Evolutionary conservation across 2,329 filamentous ascomycete species (phyloP), one percentile per base, ranked within the genome.

Genomic region (Sclerotiophoma versabilis): DNA sequence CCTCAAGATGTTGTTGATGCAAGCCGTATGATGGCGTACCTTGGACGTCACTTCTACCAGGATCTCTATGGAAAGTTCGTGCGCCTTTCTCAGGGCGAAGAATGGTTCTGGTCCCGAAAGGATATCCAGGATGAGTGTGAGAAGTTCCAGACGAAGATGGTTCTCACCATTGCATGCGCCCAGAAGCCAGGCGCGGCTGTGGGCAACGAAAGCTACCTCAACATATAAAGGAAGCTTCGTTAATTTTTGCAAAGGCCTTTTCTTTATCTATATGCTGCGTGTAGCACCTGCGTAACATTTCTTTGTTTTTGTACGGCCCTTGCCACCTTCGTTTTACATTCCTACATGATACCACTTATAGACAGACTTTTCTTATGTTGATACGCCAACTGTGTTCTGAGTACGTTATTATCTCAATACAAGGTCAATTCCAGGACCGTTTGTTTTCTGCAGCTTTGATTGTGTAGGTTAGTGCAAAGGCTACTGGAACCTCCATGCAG

Each of bases 1-100:
- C 54, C 52, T 11, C 64, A 67, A 47, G 65, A 69, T 10, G 50
- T 49, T 3, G 27, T 61, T 2, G 66, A 69, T 26, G 54, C 62
- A 10, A 59, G 57, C 25, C 59, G 61, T 26, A 67, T 69, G 66
- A 68, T 69, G 63, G 61, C 62, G 3, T 62, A 65, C 22, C 49
- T 69, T 8, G 66, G 66, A 22, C 62, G 65, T 17, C 65, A 68
- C 30, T 65, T 69, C 38, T 68, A 68, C 30, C 63, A 66, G 26
- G 62, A 64, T 36, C 41, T 68, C 14, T 66, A 68, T 36, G 55
- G 60, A 47, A 63, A 49, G 17, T 63, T 65, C 10, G 46, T 69
- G 32, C 54, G 59, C 15, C 15, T 36, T 2, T 42, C 46, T 5
- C 61, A 58, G 22, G 65, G 66, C 23, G 65, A 68, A 11, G 63